Evolutionary conservation across 208 protist species (phyloP), one percentile per base, ranked within the genome.

Genomic region (Crithidia acanthocephali): DNA sequence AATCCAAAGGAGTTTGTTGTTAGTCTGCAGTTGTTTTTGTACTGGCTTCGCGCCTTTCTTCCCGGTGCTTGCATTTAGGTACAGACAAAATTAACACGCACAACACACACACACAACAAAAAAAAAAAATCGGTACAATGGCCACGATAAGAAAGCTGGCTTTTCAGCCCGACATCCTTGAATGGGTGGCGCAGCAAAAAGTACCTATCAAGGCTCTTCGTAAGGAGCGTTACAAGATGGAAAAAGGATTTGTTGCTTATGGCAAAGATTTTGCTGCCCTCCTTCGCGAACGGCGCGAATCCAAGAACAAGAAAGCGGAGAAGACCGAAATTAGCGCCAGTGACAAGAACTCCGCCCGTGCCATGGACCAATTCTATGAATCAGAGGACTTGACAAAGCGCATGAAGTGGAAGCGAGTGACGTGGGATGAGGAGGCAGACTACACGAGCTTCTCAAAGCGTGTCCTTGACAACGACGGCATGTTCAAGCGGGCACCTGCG

Each of bases 321-420:
- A 62, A 79, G 51, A 22, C 27, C 35, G n/a, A 44, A 40, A 30
- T 51, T 33, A 40, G 33, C 0, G n/a, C 50, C 4, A 51, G 22
- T 23, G 23, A n/a, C 2, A 27, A n/a, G 28, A 74, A 71, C 28
- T 66, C 74, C 25, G 61, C 67, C n/a, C 67, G 72, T 18, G 71
- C 83, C 0, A 84, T 96, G 77, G 86, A 78, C 27, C 90, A 95
- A 56, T 98, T 86, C 64, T 96, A 98, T 73, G 87, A 98, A 63
- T 95, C 91, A 7, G 82, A 97, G 63, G 92, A 98, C 42, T 68
- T 98, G 3, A 80, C 87, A 16, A 98, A 97, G 70, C 61, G 74
- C 13, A 96, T 98, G 85, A 98, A 98, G 68, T 98, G 92, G 90
- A 98, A 98, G 67, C 75, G 90, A 20, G 84, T 98, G 7, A 97